Percentiles rank a stretch among this genome's conserved stretches.
These are phyloP conservation scores for Xerocomus subilludens DNA, from an alignment of 1,284 basidiomycete genomes.

Conservation along the genomic window DNA sequence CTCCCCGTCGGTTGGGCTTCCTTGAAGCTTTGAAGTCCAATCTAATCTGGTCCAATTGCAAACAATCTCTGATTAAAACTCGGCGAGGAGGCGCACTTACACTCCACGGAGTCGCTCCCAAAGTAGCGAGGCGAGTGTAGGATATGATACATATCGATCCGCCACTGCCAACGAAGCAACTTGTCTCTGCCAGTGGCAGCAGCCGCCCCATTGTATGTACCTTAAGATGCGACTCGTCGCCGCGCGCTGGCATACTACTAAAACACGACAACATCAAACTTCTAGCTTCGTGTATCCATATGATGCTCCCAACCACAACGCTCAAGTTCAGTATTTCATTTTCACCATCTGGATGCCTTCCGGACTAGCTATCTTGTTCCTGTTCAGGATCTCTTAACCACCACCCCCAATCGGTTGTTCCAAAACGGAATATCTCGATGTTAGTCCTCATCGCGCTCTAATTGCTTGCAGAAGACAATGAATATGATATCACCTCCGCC, in stretches of 20 bases:
- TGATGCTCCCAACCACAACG: background rate
- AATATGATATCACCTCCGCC: background rate
- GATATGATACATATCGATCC: constrained; percentile 16
- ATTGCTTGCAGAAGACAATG: constrained; percentile 1
- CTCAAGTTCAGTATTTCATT: background rate
- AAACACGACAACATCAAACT: constrained; percentile 23
- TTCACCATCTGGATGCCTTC: background rate
- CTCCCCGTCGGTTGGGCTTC: constrained; percentile 32
- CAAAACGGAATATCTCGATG: background rate
- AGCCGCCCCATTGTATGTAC: too few relatives aligned
- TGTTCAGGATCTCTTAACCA: too few relatives aligned
- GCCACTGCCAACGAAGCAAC: too few relatives aligned
- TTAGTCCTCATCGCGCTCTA: background rate
- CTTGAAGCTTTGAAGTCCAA: background rate
- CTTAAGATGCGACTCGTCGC: too few relatives aligned
- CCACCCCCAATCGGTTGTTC: background rate
- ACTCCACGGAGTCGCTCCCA: background rate
- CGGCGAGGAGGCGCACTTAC: constrained; percentile 1
- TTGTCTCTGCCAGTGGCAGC: too few relatives aligned
- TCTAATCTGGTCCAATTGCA: background rate
- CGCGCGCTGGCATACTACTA: too few relatives aligned
- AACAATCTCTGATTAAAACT: constrained; percentile 17
- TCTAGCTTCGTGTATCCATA: constrained; percentile 3
- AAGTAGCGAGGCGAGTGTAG: constrained; percentile 8
- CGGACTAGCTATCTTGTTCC: background rate